Evolutionary conservation across 495 filamentous ascomycete species (phyloP).

Genomic region (Neurospora sp.): DNA sequence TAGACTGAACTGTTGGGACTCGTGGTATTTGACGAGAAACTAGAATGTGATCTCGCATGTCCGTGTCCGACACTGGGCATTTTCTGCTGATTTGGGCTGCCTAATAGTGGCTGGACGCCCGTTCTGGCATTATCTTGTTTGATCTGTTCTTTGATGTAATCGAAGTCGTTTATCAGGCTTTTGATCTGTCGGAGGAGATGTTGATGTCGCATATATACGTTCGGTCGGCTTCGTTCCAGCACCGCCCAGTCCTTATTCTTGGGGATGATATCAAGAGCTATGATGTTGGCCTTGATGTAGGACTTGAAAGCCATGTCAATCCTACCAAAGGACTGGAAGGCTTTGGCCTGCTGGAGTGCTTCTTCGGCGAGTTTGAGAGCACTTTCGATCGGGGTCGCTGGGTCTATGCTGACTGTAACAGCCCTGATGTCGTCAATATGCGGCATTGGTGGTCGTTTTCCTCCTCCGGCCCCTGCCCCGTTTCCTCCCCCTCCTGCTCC

Average conservation of each 20-base stretch:
- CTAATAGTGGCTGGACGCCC: slow-evolving; percentile 32
- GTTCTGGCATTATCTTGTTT: slow-evolving; percentile 52
- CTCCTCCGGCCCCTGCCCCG: slow-evolving; percentile 3
- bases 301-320: slow-evolving; percentile 47
- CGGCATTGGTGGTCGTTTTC: slow-evolving; percentile 39
- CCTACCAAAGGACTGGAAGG: slow-evolving; percentile 40
- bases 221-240: slow-evolving; percentile 13
- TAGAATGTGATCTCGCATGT: background rate
- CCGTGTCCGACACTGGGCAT: background rate
- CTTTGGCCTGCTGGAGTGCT: slow-evolving; percentile 41
- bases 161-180: slow-evolving; percentile 35
- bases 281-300: slow-evolving; percentile 69
- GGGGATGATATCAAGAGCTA: slow-evolving; percentile 55
- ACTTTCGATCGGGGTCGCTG: slow-evolving; percentile 35
- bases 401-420: slow-evolving; percentile 32
- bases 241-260: slow-evolving; percentile 30
- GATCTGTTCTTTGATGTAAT: slow-evolving; percentile 55
- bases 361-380: slow-evolving; percentile 40
- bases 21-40: background rate
- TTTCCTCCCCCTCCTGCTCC: background rate
- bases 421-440: slow-evolving; percentile 67
- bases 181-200: slow-evolving; percentile 29
- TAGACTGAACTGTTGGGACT: background rate
- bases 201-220: slow-evolving; percentile 31
- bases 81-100: background rate